Base-by-base conservation (phyloP, 2,329 filamentous ascomycete genomes). In the Fusarium sp. region DNA sequence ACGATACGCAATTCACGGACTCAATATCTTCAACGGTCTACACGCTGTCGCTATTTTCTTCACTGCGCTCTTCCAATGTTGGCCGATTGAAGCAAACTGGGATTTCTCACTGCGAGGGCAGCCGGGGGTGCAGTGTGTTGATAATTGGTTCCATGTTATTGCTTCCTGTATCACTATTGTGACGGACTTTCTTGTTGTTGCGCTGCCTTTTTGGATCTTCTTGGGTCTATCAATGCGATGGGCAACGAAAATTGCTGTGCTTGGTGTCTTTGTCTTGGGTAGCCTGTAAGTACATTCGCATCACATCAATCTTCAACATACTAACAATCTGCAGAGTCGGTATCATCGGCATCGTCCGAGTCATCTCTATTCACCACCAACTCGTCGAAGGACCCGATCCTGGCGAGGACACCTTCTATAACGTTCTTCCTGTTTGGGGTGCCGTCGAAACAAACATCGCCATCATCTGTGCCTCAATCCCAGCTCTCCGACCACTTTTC, bases 131-230 rank as follows among this genome's bases (percentile, higher is more conserved):
- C 76, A 74, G 10, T 83, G 82, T 42, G 75, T 83, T 41, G 67
- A 78, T 13, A 70, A 71, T 2, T 66, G 65, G 37, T 73, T 77
- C 34, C 81, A 81, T 58, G 75, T 83, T 6, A 68, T 77, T 14
- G 76, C 73, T 13, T 78, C 81, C 4, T 75, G 74, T 2, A 68
- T 83, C 18, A 82, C 79, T 18, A 82, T 84, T 32, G 41, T 82
- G 10, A 82, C 80, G 12, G 83, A 84, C 34, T 68, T 83, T 1
- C 65, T 83, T 46, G 77, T 82, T 7, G 73, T 83, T 9, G 74
- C 73, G 1, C 69, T 84, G 9, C 82, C 82, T 0, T 77, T 82
- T 40, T 78, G 76, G 67, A 81, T 83, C 41, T 83, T 84, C 65
- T 52, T 79, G 44, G 75, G 76, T 7, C 71, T 84, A 13, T 80